Percentiles rank a stretch among this genome's conserved stretches.
These are phyloP conservation scores for Conoideocrella luteorostrata DNA, from an alignment of 2,329 filamentous ascomycete genomes.

Conservation along the genomic window DNA sequence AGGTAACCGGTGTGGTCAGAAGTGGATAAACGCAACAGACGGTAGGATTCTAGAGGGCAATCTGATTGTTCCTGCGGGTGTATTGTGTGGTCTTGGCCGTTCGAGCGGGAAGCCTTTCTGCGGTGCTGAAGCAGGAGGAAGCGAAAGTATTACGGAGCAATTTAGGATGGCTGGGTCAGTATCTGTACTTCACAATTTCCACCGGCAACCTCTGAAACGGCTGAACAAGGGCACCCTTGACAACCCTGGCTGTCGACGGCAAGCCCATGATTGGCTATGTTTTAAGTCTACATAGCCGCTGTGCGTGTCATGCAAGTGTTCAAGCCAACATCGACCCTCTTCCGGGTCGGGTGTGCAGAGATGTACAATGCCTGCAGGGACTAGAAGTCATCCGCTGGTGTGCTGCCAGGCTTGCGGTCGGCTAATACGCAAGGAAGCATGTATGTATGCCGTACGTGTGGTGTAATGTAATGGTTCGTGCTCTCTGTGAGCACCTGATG, in stretches of 20 bases:
- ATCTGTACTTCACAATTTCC: conserved; percentile 7
- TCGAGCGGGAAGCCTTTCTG: conserved; percentile 4
- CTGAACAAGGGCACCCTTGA: conserved; percentile 18
- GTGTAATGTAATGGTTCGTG: too few relatives aligned
- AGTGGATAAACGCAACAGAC: conserved; percentile 5
- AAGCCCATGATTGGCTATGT: conserved; percentile 24
- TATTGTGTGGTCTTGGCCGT: background rate
- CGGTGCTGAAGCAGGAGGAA: background rate
- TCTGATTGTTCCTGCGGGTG: conserved; percentile 6
- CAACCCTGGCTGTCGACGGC: conserved; percentile 10
- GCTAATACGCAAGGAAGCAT: background rate
- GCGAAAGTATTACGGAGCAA: background rate
- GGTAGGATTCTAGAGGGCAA: background rate
- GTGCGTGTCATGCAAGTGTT: conserved; percentile 36
- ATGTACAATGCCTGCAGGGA: conserved; percentile 21
- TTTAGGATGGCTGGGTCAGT: conserved; percentile 1
- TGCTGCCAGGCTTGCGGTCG: background rate
- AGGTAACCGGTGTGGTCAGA: conserved; percentile 3
- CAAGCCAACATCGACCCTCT: conserved; percentile 18
- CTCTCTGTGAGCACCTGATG: too few relatives aligned
- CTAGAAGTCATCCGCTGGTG: conserved; percentile 1
- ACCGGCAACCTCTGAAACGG: conserved; percentile 21
- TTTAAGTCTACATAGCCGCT: conserved; percentile 35
- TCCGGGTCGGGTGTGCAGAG: conserved; percentile 8
- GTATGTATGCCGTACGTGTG: conserved; percentile 2